Evolutionary conservation across 1,284 basidiomycete genomes (phyloP), one percentile per base, ranked within the genome.

Genomic region (Polyporus tsugae): DNA sequence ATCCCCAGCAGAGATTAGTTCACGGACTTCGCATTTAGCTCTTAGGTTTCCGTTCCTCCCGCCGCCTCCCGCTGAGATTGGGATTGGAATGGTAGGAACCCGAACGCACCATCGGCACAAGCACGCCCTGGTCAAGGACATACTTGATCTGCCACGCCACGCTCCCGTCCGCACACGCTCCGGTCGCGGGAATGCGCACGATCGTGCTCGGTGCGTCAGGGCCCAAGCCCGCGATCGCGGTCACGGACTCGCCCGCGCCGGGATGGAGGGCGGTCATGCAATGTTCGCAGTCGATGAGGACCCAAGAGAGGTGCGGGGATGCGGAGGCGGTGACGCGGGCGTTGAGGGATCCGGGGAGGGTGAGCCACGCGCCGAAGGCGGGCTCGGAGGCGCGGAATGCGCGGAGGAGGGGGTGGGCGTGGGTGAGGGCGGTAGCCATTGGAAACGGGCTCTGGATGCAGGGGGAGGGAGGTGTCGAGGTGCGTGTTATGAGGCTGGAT

Each of bases 301-400:
- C 80, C 89, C 89, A 91, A 0, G 87, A 87, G 10, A 91, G 77
- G 72, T 87, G 81, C 1, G 84, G 82, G 64, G 85, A 87, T 6
- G 89, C 82, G 68, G 84, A 81, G 0, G 88, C 89, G 53, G 87
- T 83, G 1, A 83, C 82, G 29, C 89, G 83, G 2, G 89, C 88
- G 70, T 85, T 83, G 73, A 89, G 83, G 9, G 81, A 76, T 17
- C 87, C 86, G 0, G 87, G 86, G 10, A 87, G 74, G 36, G 89
- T 91, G 44, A 91, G 79, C 90, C 91, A 93, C n/a, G 87, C 87
- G 6, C 91, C 91, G 70, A 92, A 89, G 3, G 91, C 90, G 46
- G 78, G 79, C 64, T 75, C 77, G 68, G 74, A 73, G 13, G 77
- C 71, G 58, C 72, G 73, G 73, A 80, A 75, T 57, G 78, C 76